Evolutionary conservation across 2,329 filamentous ascomycete genomes (phyloP), one percentile per base, ranked within the genome.

Genomic region (Fusarium multiceps): DNA sequence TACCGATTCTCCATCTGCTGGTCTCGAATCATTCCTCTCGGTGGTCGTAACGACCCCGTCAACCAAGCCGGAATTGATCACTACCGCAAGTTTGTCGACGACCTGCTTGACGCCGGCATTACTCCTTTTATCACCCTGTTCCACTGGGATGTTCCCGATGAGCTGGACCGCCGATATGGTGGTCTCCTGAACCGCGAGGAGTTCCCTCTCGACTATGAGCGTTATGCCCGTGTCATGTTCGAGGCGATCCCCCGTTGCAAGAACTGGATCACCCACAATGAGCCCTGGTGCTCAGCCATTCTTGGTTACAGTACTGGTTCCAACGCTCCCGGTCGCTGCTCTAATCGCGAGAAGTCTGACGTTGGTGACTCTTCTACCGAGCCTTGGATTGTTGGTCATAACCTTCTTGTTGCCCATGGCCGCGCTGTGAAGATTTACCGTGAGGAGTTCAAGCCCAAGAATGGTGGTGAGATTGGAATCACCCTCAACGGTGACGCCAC

Each of bases 251-350:
- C 89, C 56, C 91, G 90, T 79, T 93, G 94, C 75, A 93, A 93
- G 83, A 86, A 93, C 81, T 97, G 93, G 93, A 93, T 94, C 79
- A 96, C 93, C 27, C 93, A 95, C 82, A 96, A 96, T 79, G 93
- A 97, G 83, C 93, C 93, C 6, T 96, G 92, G 89, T 97, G 93
- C 81, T 92, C 89, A 69, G 89, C 91, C 55, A 90, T 96, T 66
- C 86, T 96, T 43, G 93, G 93, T 37, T 96, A 95, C 81, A 92
- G 87, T 76, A 88, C 87, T 43, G 93, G 93, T 28, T 83, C 89
- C 67, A 94, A 94, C 77, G 93, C 93, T 13, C 93, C 93, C 1
- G 93, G 93, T n/a, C 90, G 88, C 76, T 93, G 90, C 9, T 93
- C 91, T 72, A 90, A 96, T 80, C 88, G 92, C 68, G 86, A 78